A percentile compares a stretch with the other conserved stretches of the same genome.
These are phyloP conservation scores for Leptographium flavum DNA, from an alignment of 2,329 filamentous ascomycete species.

Conservation along the genomic window DNA sequence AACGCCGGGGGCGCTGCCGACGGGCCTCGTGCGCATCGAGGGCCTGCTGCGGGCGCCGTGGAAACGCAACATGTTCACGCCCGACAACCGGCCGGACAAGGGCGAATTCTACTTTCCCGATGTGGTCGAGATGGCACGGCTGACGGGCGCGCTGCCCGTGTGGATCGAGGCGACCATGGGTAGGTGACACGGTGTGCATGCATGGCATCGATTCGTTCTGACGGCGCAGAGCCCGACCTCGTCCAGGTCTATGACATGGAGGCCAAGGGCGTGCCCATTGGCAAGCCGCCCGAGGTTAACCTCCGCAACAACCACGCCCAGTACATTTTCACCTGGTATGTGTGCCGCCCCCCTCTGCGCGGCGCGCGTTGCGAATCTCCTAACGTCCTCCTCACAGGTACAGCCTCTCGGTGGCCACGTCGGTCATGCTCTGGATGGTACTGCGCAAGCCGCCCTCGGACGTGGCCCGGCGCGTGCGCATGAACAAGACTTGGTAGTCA, in stretches of 20 bases:
- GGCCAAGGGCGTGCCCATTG: conserved; percentile 75
- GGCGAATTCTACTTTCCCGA: conserved; percentile 92
- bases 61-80: conserved; percentile 98
- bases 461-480: conserved; percentile 56
- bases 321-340: conserved; percentile 98
- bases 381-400: conserved; percentile 46
- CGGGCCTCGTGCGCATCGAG: conserved; percentile 62
- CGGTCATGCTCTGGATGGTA: conserved; percentile 94
- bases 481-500: conserved; percentile 59
- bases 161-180: conserved; percentile 96
- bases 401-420: conserved; percentile 67
- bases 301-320: conserved; percentile 93
- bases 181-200: conserved; percentile 25
- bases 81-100: conserved; percentile 69
- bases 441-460: conserved; percentile 72
- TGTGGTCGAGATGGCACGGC: conserved; percentile 74
- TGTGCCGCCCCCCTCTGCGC: conserved; percentile 7
- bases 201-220: background rate
- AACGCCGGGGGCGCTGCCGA: conserved; percentile 49
- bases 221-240: conserved; percentile 55
- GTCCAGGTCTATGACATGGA: conserved; percentile 62
- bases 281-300: conserved; percentile 76
- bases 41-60: conserved; percentile 78
- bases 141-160: conserved; percentile 72
- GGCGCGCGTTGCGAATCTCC: background rate